A percentile compares a stretch with the other conserved stretches of the same genome.
These are phyloP conservation scores for Aspergillus brasiliensis DNA, from an alignment of 2,329 filamentous ascomycete genomes.

Conservation along the genomic window DNA sequence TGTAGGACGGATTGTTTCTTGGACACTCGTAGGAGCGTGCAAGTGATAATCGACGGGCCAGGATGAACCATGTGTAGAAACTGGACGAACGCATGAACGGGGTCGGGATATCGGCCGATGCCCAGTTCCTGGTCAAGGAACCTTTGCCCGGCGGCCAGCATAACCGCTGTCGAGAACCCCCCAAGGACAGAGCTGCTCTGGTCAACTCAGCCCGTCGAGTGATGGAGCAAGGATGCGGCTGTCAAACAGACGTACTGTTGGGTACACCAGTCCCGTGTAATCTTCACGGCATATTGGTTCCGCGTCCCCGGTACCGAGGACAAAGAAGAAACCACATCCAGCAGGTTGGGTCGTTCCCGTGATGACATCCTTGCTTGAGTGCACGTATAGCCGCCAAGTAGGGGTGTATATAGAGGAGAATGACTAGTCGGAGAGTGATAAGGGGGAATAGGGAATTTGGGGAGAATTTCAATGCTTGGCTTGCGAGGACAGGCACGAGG, in stretches of 20 bases:
- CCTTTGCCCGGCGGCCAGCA: slow-evolving; percentile 20
- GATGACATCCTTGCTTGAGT: slow-evolving; percentile 11
- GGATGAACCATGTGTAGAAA: slow-evolving; percentile 23
- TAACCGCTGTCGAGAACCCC: slow-evolving; percentile 22
- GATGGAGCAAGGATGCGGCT: neutral
- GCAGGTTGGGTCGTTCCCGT: slow-evolving; percentile 5
- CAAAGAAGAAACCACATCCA: slow-evolving; percentile 20
- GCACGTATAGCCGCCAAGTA: neutral
- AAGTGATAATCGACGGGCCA: slow-evolving; percentile 18
- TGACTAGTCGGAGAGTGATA: neutral
- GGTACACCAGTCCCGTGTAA: slow-evolving; percentile 24
- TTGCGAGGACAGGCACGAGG: neutral
- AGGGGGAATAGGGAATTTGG: neutral
- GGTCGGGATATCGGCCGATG: slow-evolving; percentile 17
- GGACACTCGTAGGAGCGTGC: slow-evolving; percentile 17
- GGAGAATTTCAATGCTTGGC: neutral
- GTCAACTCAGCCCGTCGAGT: slow-evolving; percentile 12
- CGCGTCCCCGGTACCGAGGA: slow-evolving; percentile 12
- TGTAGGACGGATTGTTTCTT: slow-evolving; percentile 22
- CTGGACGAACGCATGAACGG: slow-evolving; percentile 25
- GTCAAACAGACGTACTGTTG: slow-evolving; percentile 22
- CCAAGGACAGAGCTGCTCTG: slow-evolving; percentile 24
- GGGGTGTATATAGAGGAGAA: neutral
- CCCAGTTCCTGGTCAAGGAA: slow-evolving; percentile 16
- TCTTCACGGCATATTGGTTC: slow-evolving; percentile 16